Evolutionary conservation across 768 basidiomycete genomes (phyloP).

Genomic region (Dendrothele bispora): DNA sequence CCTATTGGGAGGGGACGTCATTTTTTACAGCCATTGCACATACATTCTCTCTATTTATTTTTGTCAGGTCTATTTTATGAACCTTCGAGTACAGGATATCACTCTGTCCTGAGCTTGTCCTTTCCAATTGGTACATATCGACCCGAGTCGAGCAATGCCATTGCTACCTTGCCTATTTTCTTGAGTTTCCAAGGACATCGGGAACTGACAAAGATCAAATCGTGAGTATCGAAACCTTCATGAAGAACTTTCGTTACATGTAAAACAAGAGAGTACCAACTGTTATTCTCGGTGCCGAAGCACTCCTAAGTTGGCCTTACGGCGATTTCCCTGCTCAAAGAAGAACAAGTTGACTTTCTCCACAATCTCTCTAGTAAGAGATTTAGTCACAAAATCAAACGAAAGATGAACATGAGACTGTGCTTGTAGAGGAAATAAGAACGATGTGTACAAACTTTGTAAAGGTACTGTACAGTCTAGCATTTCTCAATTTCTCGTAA

Average conservation of each 20-base stretch:
- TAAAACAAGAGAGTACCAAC: slow-evolving; percentile 44
- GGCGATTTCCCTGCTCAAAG: slow-evolving; percentile 93
- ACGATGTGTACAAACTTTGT: slow-evolving; percentile 82
- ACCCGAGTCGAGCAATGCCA: slow-evolving; percentile 71
- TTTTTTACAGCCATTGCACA: too few species aligned
- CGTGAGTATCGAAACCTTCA: too few species aligned
- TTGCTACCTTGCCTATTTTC: slow-evolving; percentile 89
- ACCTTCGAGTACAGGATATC: too few species aligned
- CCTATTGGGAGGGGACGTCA: too few species aligned
- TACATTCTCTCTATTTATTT: too few species aligned
- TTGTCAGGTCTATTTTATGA: too few species aligned
- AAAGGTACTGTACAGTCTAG: slow-evolving; percentile 96
- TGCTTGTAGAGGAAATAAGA: slow-evolving; percentile 84
- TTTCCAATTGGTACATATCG: slow-evolving; percentile 21
- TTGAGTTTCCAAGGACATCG: slow-evolving; percentile 96
- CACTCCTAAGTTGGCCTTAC: slow-evolving; percentile 92
- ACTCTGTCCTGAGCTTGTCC: slow-evolving; percentile 52
- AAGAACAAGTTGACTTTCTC: slow-evolving; percentile 98
- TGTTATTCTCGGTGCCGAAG: slow-evolving; percentile 95
- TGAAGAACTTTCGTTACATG: slow-evolving; percentile 7
- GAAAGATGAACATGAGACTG: slow-evolving; percentile 11
- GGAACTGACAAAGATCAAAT: slow-evolving; percentile 93
- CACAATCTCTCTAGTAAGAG: slow-evolving; percentile 65
- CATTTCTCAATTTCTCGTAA: slow-evolving; percentile 96
- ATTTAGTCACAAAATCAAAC: neutral